Evolutionary conservation across 1,139 yeast genomes (phyloP).

Genomic region (Debaryomyces coudertii): DNA sequence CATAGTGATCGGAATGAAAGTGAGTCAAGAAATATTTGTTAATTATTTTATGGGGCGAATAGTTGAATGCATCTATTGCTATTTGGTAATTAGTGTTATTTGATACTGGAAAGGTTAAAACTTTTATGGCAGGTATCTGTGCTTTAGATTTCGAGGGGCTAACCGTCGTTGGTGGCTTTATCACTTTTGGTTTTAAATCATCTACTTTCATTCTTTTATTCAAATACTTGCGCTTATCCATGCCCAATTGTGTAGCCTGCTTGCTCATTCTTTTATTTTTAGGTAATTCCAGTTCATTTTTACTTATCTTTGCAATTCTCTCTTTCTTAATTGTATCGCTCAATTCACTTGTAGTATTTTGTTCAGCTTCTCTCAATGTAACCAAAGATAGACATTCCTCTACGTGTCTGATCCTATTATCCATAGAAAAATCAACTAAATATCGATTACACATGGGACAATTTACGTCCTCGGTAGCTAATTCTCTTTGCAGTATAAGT

Average conservation of each 20-base stretch:
- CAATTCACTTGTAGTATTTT: constrained; percentile 14
- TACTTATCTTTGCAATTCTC: not conserved
- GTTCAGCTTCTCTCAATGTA: constrained; percentile 15
- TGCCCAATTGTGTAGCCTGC: constrained; percentile 4
- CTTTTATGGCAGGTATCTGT: constrained; percentile 59
- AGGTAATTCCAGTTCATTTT: not conserved
- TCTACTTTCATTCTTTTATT: constrained; percentile 24
- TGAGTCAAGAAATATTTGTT: constrained; percentile 68
- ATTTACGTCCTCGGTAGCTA: constrained; percentile 11
- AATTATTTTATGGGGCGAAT: constrained; percentile 48
- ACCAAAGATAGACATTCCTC: constrained; percentile 48
- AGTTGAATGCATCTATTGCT: constrained; percentile 73
- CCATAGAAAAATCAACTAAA: constrained; percentile 37
- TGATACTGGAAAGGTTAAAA: constrained; percentile 43
- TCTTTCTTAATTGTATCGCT: constrained; percentile 6
- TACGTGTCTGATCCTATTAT: constrained; percentile 58
- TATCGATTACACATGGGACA: constrained; percentile 57
- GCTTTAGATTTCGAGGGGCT: constrained; percentile 32
- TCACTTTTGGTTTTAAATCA: constrained; percentile 15
- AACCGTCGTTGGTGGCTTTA: constrained; percentile 28
- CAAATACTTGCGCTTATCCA: constrained; percentile 12
- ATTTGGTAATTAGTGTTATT: constrained; percentile 31
- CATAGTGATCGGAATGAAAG: constrained; percentile 93
- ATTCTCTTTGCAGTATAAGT: constrained; percentile 2
- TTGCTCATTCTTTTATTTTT: constrained; percentile 11